These are phyloP conservation scores for Fomitopsis serialis DNA, from an alignment of 768 basidiomycete genomes.

Conservation along the genomic window DNA sequence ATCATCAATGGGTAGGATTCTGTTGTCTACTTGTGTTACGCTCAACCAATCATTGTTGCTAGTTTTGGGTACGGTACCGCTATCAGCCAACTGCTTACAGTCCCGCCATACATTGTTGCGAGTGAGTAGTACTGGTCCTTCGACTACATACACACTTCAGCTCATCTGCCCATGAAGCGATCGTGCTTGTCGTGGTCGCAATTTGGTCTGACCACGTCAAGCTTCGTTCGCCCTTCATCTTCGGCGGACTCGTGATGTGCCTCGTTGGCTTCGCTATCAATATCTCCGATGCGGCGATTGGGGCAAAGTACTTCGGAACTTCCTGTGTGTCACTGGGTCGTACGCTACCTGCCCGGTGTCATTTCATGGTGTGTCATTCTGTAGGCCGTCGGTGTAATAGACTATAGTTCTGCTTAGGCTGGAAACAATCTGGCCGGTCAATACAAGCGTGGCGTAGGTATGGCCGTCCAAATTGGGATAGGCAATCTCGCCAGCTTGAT, in stretches of 20 bases:
- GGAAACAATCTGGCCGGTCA: slow-evolving; percentile 61
- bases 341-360: slow-evolving; percentile 55
- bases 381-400: neutral
- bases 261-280: slow-evolving; percentile 61
- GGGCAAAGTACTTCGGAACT: slow-evolving; percentile 68
- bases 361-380: slow-evolving; percentile 41
- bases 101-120: slow-evolving; percentile 62
- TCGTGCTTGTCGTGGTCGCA: slow-evolving; percentile 44
- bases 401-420: slow-evolving; percentile 19
- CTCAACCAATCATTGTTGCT: neutral
- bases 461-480: slow-evolving; percentile 63
- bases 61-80: slow-evolving; percentile 56
- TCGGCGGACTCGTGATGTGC: slow-evolving; percentile 43
- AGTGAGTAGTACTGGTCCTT: slow-evolving; percentile 33
- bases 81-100: slow-evolving; percentile 58
- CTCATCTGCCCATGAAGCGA: slow-evolving; percentile 31
- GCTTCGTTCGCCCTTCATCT: slow-evolving; percentile 54
- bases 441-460: slow-evolving; percentile 63
- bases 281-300: slow-evolving; percentile 43
- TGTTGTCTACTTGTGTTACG: neutral
- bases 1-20: slow-evolving; percentile 45
- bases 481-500: slow-evolving; percentile 64
- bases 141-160: neutral
- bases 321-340: slow-evolving; percentile 60
- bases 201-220: slow-evolving; percentile 52